Evolutionary conservation across 1,139 yeast species (phyloP).

Genomic region (Candida tropicalis): DNA sequence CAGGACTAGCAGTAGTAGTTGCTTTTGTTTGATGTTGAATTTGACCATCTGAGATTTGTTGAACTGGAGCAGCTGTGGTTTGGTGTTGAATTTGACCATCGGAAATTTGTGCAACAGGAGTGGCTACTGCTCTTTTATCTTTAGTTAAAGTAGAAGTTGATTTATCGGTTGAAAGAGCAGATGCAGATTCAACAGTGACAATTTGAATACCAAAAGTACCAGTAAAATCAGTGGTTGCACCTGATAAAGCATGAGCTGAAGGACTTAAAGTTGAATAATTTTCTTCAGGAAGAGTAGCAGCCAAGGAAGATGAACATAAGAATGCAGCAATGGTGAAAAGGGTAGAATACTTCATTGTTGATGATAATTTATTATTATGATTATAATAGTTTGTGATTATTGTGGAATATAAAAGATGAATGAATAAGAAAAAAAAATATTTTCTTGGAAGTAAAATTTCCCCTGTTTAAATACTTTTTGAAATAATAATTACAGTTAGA

Average conservation of each 20-base stretch:
- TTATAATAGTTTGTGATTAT: not conserved
- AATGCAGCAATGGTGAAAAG: conserved; percentile 24
- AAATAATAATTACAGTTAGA: not conserved
- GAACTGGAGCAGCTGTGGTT: conserved; percentile 26
- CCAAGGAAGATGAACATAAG: conserved; percentile 33
- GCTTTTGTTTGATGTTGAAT: conserved; percentile 42
- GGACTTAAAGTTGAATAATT: conserved; percentile 80
- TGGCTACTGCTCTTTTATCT: conserved; percentile 38
- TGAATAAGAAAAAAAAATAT: conserved; percentile 1
- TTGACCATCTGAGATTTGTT: conserved; percentile 45
- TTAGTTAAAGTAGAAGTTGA: conserved; percentile 26
- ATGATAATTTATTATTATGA: not conserved
- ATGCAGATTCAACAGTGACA: conserved; percentile 41
- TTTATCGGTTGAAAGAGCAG: conserved; percentile 17
- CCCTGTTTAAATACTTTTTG: conserved; percentile 6
- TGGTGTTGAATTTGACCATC: conserved; percentile 50
- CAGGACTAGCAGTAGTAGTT: conserved; percentile 26
- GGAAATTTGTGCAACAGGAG: conserved; percentile 39
- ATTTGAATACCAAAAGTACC: conserved; percentile 72
- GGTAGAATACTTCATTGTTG: conserved; percentile 32
- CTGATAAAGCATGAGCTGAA: conserved; percentile 49
- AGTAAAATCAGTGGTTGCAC: conserved; percentile 64
- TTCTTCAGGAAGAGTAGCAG: conserved; percentile 70
- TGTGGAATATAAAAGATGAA: not conserved
- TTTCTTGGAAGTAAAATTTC: conserved; percentile 2